Evolutionary conservation across 306 rosid genomes (phyloP).

Genomic region (Fragaria ananassa): DNA sequence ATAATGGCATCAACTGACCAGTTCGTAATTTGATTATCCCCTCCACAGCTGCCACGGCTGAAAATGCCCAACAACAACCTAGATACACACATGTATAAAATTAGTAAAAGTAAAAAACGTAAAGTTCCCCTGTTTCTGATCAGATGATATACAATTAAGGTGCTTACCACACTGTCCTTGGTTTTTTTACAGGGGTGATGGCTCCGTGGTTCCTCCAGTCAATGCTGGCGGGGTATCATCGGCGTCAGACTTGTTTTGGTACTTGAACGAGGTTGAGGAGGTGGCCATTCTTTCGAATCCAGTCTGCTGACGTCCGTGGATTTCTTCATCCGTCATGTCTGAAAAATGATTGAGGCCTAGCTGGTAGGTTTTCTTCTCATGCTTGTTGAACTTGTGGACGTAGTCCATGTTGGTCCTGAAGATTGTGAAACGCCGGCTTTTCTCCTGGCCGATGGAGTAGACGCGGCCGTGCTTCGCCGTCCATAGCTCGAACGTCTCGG

Average conservation of each 20-base stretch:
- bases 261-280: conserved; percentile 12
- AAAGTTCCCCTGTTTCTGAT: no score
- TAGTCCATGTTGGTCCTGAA: conserved; percentile 31
- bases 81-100: not conserved
- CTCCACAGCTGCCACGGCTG: conserved; percentile 29
- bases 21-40: conserved; percentile 20
- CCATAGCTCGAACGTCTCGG: conserved; percentile 29
- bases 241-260: conserved; percentile 15
- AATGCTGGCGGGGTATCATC: conserved; percentile 12
- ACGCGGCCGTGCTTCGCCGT: conserved; percentile 18
- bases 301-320: not conserved
- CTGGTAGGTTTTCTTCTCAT: conserved; percentile 21
- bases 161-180: not conserved
- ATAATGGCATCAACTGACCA: not conserved
- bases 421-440: conserved; percentile 23
- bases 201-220: conserved; percentile 42
- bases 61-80: conserved; percentile 37
- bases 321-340: conserved; percentile 30
- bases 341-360: conserved; percentile 26
- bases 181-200: conserved; percentile 21
- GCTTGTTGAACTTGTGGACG: conserved; percentile 22
- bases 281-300: conserved; percentile 14
- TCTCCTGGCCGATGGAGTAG: conserved; percentile 22
- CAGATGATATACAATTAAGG: not conserved
- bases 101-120: not conserved